phyloP scores from a whole-genome alignment of 441 rosid genomes.

The Gossypium gossypioides region DNA sequence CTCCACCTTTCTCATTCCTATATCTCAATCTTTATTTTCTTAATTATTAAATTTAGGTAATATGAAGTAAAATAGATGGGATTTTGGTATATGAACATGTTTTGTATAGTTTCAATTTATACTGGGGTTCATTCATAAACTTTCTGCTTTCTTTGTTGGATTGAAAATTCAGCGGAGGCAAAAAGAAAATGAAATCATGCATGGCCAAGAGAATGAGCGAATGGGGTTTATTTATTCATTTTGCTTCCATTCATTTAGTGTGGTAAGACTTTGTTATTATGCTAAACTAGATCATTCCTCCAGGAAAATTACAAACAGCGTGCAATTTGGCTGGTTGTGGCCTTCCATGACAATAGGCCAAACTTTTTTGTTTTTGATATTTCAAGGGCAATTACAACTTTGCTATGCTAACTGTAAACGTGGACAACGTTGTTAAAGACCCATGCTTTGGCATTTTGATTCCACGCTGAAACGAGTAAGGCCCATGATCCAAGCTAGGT shows the following conservation, averaged over 20 bases:
- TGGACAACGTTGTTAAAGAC: too few species aligned
- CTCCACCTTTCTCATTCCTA: slow-evolving; percentile 1
- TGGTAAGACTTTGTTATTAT: not conserved
- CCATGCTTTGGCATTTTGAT: not conserved
- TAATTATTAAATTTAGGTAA: not conserved
- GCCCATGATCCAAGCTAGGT: not conserved
- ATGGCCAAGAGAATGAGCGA: slow-evolving; percentile 2
- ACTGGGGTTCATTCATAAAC: not conserved
- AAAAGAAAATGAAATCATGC: not conserved
- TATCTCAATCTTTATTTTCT: not conserved
- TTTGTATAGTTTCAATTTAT: slow-evolving; percentile 2
- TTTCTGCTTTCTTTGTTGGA: not conserved
- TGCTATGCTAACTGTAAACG: too few species aligned
- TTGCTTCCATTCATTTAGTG: not conserved
- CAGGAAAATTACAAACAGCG: not conserved
- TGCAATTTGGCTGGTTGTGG: not conserved
- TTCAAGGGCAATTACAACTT: not conserved
- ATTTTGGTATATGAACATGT: not conserved
- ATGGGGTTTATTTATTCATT: not conserved
- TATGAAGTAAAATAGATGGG: not conserved
- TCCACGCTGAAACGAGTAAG: not conserved
- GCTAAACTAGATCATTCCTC: not conserved
- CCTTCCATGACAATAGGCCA: not conserved
- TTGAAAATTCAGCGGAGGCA: not conserved
- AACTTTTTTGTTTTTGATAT: not conserved